Conservation (phyloP, 2,329 filamentous ascomycete species). For the Lasiodiplodia hormozganensis region DNA sequence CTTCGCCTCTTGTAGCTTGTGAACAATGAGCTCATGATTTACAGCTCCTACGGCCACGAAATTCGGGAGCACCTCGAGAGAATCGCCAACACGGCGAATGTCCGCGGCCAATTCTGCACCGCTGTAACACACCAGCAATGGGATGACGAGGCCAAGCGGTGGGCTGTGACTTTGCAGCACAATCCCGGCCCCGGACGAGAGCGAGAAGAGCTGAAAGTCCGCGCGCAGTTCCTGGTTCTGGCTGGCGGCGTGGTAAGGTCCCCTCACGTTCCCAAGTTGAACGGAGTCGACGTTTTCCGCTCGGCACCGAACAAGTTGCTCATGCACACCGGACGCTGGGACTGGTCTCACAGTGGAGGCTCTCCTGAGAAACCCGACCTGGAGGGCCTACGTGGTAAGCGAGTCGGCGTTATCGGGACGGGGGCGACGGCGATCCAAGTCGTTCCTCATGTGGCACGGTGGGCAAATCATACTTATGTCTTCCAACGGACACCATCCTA, state of each 20-base stretch:
- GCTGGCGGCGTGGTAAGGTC: not conserved
- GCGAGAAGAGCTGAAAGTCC: not conserved
- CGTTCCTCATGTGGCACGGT: slow-evolving; percentile 37
- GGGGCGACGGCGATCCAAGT: slow-evolving; percentile 41
- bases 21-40: not conserved
- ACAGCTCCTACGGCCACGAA: not conserved
- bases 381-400: slow-evolving; percentile 30
- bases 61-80: not conserved
- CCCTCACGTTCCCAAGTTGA: not conserved
- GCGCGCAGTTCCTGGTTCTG: not conserved
- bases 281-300: not conserved
- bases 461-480: slow-evolving; percentile 34
- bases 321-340: slow-evolving; percentile 42
- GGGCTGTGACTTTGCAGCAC: not conserved
- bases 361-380: slow-evolving; percentile 18
- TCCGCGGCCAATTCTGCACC: not conserved
- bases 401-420: slow-evolving; percentile 38
- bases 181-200: not conserved
- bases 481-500: slow-evolving; percentile 44
- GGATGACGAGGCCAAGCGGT: not conserved
- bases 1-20: not conserved
- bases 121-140: not conserved
- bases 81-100: not conserved
- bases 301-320: not conserved
- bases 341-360: slow-evolving; percentile 31